phyloP scores from a whole-genome alignment of 2,329 filamentous ascomycete genomes.

The Calycina herbarum region DNA sequence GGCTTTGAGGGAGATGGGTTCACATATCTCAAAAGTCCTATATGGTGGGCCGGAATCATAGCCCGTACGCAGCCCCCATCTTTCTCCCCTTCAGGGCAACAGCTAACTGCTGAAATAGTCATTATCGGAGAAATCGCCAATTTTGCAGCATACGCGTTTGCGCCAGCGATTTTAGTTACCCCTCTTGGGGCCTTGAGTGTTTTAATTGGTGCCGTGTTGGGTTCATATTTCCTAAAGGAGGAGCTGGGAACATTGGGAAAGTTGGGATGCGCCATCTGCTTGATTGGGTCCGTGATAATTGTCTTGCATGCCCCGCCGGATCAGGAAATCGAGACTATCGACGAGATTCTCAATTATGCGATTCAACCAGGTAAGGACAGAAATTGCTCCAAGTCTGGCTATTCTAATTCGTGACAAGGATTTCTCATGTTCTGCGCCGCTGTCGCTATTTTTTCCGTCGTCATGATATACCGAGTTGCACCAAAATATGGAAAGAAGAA shows the following conservation, averaged over 20 bases:
- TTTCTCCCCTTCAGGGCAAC: constrained; percentile 1
- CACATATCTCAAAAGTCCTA: constrained; percentile 88
- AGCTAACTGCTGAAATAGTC: constrained; percentile 56
- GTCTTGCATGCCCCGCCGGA: constrained; percentile 96
- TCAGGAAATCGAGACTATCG: constrained; percentile 85
- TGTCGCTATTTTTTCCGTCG: constrained; percentile 78
- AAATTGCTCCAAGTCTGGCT: not conserved
- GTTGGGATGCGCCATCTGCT: constrained; percentile 91
- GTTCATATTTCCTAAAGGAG: constrained; percentile 92
- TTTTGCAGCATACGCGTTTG: constrained; percentile 97
- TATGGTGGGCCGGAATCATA: constrained; percentile 95
- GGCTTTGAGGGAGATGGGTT: constrained; percentile 97
- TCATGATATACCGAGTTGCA: constrained; percentile 96
- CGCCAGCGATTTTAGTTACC: constrained; percentile 96
- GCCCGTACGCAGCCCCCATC: constrained; percentile 65
- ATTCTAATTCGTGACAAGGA: constrained; percentile 51
- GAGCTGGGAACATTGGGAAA: constrained; percentile 88
- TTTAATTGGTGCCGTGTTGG: constrained; percentile 89
- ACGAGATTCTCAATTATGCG: constrained; percentile 87
- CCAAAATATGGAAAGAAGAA: constrained; percentile 92
- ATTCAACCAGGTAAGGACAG: constrained; percentile 75
- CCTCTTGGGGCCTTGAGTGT: constrained; percentile 92
- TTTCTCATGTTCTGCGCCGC: constrained; percentile 84
- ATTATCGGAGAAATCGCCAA: constrained; percentile 92
- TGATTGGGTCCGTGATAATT: constrained; percentile 95